These are phyloP conservation scores for Agrocybe praecox DNA, from an alignment of 768 basidiomycete species.

Conservation along the genomic window DNA sequence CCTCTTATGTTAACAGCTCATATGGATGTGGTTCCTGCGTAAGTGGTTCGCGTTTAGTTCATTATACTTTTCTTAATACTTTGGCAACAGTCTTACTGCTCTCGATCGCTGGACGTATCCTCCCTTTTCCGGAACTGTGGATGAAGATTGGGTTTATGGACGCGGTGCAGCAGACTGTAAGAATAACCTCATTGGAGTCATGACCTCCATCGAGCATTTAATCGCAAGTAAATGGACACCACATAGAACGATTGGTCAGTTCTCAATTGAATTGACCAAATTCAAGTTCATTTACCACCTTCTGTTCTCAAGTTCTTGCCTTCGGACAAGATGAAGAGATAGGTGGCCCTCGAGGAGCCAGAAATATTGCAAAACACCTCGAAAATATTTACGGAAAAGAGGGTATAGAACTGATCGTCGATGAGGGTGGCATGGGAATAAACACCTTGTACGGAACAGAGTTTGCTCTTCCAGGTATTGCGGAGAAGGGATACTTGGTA, in stretches of 20 bases:
- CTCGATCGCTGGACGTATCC: slow-evolving; percentile 30
- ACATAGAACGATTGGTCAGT: slow-evolving; percentile 23
- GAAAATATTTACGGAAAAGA: slow-evolving; percentile 24
- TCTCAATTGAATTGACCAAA: not conserved
- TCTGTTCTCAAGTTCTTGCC: slow-evolving; percentile 22
- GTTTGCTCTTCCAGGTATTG: slow-evolving; percentile 32
- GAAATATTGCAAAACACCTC: slow-evolving; percentile 24
- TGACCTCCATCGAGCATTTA: slow-evolving; percentile 31
- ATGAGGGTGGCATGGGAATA: slow-evolving; percentile 32
- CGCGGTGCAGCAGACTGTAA: slow-evolving; percentile 32
- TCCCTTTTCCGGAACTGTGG: slow-evolving; percentile 28
- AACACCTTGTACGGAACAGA: slow-evolving; percentile 22
- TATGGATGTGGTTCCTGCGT: slow-evolving; percentile 31
- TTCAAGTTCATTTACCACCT: not conserved
- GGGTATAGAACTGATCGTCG: slow-evolving; percentile 33
- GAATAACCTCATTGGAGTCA: slow-evolving; percentile 31
- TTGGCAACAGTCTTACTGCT: slow-evolving; percentile 22
- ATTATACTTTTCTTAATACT: no score
- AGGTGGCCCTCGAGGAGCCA: slow-evolving; percentile 29
- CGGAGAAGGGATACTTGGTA: slow-evolving; percentile 33
- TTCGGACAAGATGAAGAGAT: slow-evolving; percentile 38
- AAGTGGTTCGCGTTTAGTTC: not conserved
- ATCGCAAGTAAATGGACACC: slow-evolving; percentile 24
- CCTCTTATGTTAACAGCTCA: slow-evolving; percentile 33
- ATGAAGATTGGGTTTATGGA: slow-evolving; percentile 31